Percentiles rank a stretch among this genome's conserved stretches.
Evolutionary conservation across 306 rosid species (phyloP).

Genomic region (Vigna reflexopilosa): DNA sequence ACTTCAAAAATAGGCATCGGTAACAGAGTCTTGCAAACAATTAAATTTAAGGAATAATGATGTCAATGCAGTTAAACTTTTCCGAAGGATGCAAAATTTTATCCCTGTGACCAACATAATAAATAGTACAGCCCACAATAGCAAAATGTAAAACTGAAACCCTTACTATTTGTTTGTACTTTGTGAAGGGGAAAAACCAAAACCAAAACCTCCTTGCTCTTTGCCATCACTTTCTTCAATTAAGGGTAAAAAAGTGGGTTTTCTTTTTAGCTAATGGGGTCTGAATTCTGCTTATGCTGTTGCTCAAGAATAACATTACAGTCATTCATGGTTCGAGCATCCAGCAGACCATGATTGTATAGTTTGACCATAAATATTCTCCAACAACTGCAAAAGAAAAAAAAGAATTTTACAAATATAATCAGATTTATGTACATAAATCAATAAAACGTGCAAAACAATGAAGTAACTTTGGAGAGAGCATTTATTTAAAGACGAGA

Average conservation of each 20-base stretch:
- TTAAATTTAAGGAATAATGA: background rate
- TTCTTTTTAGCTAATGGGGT: constrained; percentile 48
- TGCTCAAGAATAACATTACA: constrained; percentile 72
- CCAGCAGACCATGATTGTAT: constrained; percentile 89
- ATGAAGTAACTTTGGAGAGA: too few relatives aligned
- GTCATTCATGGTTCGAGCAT: constrained; percentile 72
- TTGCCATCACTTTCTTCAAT: constrained; percentile 12
- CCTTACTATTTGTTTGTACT: constrained; percentile 11
- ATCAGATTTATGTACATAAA: too few relatives aligned
- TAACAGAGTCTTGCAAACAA: too few relatives aligned
- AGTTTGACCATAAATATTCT: constrained; percentile 81
- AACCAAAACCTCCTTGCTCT: background rate
- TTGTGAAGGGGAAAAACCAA: constrained; percentile 5
- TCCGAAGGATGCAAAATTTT: constrained; percentile 4
- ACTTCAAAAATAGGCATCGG: too few relatives aligned
- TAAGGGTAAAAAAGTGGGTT: constrained; percentile 1
- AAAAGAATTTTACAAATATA: background rate
- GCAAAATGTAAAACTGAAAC: background rate
- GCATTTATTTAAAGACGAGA: background rate
- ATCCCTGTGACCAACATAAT: background rate
- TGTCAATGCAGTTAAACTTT: background rate
- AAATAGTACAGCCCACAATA: background rate
- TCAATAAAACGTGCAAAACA: too few relatives aligned
- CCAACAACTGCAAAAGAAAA: constrained; percentile 70
- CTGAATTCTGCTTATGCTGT: constrained; percentile 52